Percentiles rank a stretch among this genome's conserved stretches.
Conservation (phyloP, 805 yeast genomes). For the Saturnispora zaruensis region DNA sequence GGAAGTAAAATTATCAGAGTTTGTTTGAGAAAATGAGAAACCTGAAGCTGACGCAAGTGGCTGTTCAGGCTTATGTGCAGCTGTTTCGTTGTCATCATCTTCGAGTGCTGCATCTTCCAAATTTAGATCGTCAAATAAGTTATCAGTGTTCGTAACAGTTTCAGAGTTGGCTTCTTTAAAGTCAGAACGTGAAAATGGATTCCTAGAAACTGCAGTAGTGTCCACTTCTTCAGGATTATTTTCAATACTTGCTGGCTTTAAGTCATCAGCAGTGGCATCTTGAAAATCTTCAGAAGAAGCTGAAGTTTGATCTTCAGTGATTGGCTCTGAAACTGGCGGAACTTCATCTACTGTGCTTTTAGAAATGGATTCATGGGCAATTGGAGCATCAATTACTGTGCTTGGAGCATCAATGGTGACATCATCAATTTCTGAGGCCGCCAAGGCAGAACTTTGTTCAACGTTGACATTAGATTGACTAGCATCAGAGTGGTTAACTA, state of each 20-base stretch:
- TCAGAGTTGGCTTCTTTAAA: constrained; percentile 1
- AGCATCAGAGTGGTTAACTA: constrained; percentile 42
- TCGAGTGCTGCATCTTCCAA: constrained; percentile 27
- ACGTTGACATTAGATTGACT: background rate
- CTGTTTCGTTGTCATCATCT: constrained; percentile 9
- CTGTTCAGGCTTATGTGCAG: background rate
- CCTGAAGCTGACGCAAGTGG: constrained; percentile 13
- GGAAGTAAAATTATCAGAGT: constrained; percentile 17
- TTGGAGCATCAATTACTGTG: constrained; percentile 6
- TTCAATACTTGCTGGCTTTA: constrained; percentile 10
- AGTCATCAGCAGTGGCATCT: constrained; percentile 14
- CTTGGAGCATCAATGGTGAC: constrained; percentile 5
- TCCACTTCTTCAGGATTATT: constrained; percentile 2
- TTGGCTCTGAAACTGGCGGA: constrained; percentile 9
- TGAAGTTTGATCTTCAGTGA: constrained; percentile 6
- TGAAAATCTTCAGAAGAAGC: constrained; percentile 13
- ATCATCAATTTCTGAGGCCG: constrained; percentile 4
- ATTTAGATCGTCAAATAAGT: constrained; percentile 30
- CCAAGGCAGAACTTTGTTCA: background rate
- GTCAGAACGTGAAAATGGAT: constrained; percentile 15
- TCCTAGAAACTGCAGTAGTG: constrained; percentile 3
- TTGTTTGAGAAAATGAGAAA: constrained; percentile 19
- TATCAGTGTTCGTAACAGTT: constrained; percentile 13
- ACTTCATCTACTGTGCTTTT: constrained; percentile 1
- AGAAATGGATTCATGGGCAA: background rate